Conservation (phyloP, 139 green algal species). For the Pleodorina starrii region DNA sequence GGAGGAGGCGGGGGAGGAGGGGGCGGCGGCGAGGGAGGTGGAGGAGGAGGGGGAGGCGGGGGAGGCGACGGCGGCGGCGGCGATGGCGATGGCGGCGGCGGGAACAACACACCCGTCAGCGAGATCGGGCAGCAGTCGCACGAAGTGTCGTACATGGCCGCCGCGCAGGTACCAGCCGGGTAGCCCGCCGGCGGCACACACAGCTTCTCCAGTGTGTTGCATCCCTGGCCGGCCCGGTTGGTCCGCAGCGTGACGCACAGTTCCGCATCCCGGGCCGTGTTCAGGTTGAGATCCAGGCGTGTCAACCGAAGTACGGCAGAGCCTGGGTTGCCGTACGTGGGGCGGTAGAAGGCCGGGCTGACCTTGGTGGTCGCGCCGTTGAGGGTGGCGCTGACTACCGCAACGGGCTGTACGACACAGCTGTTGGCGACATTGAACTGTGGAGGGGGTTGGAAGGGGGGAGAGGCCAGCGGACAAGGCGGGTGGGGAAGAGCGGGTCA, state of each 20-base stretch:
- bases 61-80: background rate
- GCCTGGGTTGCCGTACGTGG: background rate
- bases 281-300: background rate
- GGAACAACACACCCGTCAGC: background rate
- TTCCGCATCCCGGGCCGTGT: background rate
- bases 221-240: background rate
- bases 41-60: background rate
- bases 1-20: background rate
- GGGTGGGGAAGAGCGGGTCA: too few relatives aligned
- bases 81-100: background rate
- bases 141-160: background rate
- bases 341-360: background rate
- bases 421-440: constrained; percentile 16
- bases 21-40: background rate
- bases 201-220: constrained; percentile 21
- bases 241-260: background rate
- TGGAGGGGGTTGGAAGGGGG: too few relatives aligned
- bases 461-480: too few relatives aligned
- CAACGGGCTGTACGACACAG: background rate
- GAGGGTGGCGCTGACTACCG: background rate
- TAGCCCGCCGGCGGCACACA: background rate
- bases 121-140: constrained; percentile 5
- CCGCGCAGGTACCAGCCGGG: background rate
- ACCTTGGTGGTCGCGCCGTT: background rate
- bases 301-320: background rate